These are phyloP conservation scores for Penicillium odoratum DNA, from an alignment of 495 filamentous ascomycete species.

Conservation along the genomic window DNA sequence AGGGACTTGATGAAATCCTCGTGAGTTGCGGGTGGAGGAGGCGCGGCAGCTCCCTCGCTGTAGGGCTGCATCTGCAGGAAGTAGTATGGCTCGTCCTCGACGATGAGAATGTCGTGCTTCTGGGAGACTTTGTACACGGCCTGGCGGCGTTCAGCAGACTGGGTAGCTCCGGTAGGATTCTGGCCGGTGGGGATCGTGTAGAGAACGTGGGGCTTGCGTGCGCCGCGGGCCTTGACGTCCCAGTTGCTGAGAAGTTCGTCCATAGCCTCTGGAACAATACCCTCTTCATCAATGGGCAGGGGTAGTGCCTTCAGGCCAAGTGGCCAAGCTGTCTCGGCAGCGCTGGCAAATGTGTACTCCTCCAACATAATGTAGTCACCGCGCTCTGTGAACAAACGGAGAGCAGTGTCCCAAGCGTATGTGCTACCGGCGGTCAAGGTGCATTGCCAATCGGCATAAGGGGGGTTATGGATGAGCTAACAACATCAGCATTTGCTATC, in stretches of 20 bases:
- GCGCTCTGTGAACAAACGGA: constrained; percentile 73
- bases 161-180: constrained; percentile 90
- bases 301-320: constrained; percentile 72
- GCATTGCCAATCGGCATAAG: constrained; percentile 80
- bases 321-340: constrained; percentile 76
- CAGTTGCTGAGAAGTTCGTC: constrained; percentile 68
- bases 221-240: constrained; percentile 56
- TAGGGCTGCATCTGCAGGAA: constrained; percentile 96
- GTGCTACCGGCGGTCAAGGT: constrained; percentile 76
- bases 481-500: constrained; percentile 7
- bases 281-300: constrained; percentile 75
- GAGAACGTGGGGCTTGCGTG: constrained; percentile 70
- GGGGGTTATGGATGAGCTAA: constrained; percentile 44
- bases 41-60: constrained; percentile 49
- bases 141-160: constrained; percentile 59
- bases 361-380: constrained; percentile 78
- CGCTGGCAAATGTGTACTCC: constrained; percentile 80
- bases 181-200: constrained; percentile 66
- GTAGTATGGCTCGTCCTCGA: constrained; percentile 99
- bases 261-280: constrained; percentile 66
- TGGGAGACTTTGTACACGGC: constrained; percentile 74
- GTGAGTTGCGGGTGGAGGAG: constrained; percentile 54
- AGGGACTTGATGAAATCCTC: constrained; percentile 60
- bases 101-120: constrained; percentile 81
- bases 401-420: constrained; percentile 71